Percentiles rank a stretch among this genome's conserved stretches.
Evolutionary conservation across 106 monocot genomes (phyloP).

Genomic region (Acanthochlamys bracteata): DNA sequence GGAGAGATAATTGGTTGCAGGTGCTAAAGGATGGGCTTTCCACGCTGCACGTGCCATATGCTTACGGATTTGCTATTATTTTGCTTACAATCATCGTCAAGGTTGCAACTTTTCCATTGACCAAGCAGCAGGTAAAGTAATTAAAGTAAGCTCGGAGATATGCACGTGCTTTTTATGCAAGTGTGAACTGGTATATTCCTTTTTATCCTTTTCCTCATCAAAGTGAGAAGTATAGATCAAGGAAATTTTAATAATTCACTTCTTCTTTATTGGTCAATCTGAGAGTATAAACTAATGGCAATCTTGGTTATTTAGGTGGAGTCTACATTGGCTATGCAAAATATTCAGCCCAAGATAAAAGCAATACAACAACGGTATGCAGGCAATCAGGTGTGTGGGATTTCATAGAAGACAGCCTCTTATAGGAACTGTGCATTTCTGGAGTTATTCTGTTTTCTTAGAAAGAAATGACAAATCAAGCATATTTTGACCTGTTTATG

Average conservation of each 20-base stretch:
- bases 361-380: slow-evolving; percentile 89
- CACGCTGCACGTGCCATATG: slow-evolving; percentile 75
- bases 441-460: neutral
- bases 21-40: slow-evolving; percentile 78
- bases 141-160: neutral
- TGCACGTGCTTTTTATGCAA: neutral
- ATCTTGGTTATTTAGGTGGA: slow-evolving; percentile 53
- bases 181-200: neutral
- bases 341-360: slow-evolving; percentile 90
- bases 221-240: no score
- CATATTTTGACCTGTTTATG: neutral
- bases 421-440: neutral
- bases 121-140: slow-evolving; percentile 75
- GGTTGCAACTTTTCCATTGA: slow-evolving; percentile 70
- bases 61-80: slow-evolving; percentile 97
- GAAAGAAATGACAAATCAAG: neutral
- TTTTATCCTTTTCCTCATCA: no score
- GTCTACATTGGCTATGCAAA: slow-evolving; percentile 94
- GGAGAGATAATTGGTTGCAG: slow-evolving; percentile 24
- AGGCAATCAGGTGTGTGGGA: slow-evolving; percentile 72
- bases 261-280: neutral
- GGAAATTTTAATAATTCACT: neutral
- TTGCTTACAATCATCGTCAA: slow-evolving; percentile 90
- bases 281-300: neutral
- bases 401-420: neutral